Base-by-base conservation (phyloP, 768 basidiomycete species). In the Pleurotus cornucopiae region DNA sequence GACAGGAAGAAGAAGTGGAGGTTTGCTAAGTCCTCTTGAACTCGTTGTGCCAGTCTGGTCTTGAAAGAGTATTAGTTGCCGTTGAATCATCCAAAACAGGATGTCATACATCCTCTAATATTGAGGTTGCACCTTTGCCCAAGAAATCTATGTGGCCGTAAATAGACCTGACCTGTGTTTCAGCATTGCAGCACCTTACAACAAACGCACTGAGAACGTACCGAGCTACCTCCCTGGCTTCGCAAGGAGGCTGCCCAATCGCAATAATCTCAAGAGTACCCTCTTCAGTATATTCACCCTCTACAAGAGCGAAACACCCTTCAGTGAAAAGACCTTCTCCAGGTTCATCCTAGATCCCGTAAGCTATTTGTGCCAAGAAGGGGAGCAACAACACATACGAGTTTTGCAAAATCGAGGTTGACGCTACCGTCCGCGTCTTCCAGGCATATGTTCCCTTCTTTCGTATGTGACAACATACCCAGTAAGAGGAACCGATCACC, bases 131-230 rank as follows among this genome's bases (percentile, higher is more conserved):
- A 1, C 97, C 97, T 63, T 89, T 86, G n/a, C 97, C 97, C 9
- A 98, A 80, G 65, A 98, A 97, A 69, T 99, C 97, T 26, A 98
- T 86, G 66, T 98, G 97, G 0, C 95, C 97, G 66, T 91, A 97
- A 61, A 98, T 87, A 40, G 89, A 92, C 61, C 94, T 95, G 38
- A 41, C 12, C 56, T 64, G 52, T 69, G 46, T 37, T 21, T 45
- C 43, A 47, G 57, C 43, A 34, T 37, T 46, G n/a, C 11, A 18
- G 25, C 38, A 14, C 6, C 23, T 25, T 34, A 34, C 11, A 11
- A 34, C 30, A 34, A 34, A 9, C 7, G 30, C 30, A 11, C 30
- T 11, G 30, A 4, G 30, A 34, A 62, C 80, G 59, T 65, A 93
- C 91, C 93, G 79, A 13, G 96, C 86, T 2, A 82, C 85, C 58